These are phyloP conservation scores for Elongisporangium senticosum DNA, from an alignment of 352 stramenopile genomes.

Conservation along the genomic window DNA sequence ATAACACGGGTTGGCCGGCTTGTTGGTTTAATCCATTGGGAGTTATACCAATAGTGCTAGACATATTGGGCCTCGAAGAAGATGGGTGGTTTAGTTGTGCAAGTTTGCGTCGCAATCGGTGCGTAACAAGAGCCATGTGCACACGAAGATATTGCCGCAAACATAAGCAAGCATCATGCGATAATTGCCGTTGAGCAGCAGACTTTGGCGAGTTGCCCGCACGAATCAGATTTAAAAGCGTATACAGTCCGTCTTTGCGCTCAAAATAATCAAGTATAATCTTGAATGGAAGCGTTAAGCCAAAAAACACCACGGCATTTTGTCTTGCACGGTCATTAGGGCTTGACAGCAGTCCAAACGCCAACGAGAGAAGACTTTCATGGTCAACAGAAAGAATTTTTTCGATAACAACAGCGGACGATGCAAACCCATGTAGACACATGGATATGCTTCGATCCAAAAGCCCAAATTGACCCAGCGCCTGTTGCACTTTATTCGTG, in stretches of 20 bases:
- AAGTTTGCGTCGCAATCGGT: slow-evolving; percentile 59
- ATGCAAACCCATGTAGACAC: slow-evolving; percentile 82
- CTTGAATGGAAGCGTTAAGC: slow-evolving; percentile 74
- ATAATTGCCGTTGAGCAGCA: slow-evolving; percentile 68
- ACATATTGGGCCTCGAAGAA: slow-evolving; percentile 20
- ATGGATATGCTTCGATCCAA: slow-evolving; percentile 78
- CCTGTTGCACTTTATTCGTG: slow-evolving; percentile 51
- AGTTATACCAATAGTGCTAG: slow-evolving; percentile 9
- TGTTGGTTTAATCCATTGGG: not conserved
- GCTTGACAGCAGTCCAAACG: slow-evolving; percentile 62
- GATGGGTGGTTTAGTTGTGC: slow-evolving; percentile 50
- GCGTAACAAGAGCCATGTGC: slow-evolving; percentile 68
- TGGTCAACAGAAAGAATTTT: slow-evolving; percentile 52
- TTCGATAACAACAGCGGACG: slow-evolving; percentile 72
- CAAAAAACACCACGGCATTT: slow-evolving; percentile 83
- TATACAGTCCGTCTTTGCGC: slow-evolving; percentile 80
- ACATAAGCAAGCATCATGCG: slow-evolving; percentile 79
- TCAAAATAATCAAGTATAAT: slow-evolving; percentile 82
- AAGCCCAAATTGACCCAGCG: slow-evolving; percentile 43
- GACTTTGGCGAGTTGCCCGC: slow-evolving; percentile 74
- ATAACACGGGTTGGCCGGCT: slow-evolving; percentile 25
- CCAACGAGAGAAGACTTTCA: slow-evolving; percentile 53
- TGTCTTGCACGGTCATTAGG: slow-evolving; percentile 75
- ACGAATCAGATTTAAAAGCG: slow-evolving; percentile 79
- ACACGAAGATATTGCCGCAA: slow-evolving; percentile 81